These are phyloP conservation scores for Mimosa bimucronata DNA, from an alignment of 306 rosid genomes.

Conservation along the genomic window DNA sequence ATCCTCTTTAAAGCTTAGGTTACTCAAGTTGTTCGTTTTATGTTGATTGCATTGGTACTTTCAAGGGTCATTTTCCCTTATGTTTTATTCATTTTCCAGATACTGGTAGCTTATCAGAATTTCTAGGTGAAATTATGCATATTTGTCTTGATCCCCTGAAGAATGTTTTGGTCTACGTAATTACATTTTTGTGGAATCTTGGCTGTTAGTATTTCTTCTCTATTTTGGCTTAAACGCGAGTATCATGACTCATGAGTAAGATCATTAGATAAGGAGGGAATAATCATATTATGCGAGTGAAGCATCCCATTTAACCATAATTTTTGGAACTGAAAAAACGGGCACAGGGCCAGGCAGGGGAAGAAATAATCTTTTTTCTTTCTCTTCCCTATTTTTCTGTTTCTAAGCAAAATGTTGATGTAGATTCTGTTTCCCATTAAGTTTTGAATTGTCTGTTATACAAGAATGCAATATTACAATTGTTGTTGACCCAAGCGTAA, in stretches of 20 bases:
- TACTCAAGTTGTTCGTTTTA: background rate
- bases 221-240: background rate
- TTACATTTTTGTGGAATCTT: background rate
- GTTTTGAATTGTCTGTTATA: background rate
- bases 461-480: background rate
- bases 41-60: constrained; percentile 5
- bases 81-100: constrained; percentile 3
- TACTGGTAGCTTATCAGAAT: background rate
- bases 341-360: background rate
- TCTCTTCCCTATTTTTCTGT: background rate
- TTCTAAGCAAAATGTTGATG: background rate
- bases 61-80: background rate
- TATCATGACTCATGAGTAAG: background rate
- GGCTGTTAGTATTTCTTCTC: background rate
- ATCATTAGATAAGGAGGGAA: background rate
- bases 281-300: background rate
- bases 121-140: background rate
- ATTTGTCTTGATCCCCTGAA: background rate
- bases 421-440: background rate
- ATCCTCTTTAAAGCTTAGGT: background rate
- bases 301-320: background rate
- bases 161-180: background rate
- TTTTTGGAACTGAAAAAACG: background rate
- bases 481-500: background rate
- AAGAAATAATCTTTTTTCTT: background rate